These are phyloP conservation scores for Phalaenopsis hybrid DNA, from an alignment of 116 monocot genomes.

Conservation along the genomic window DNA sequence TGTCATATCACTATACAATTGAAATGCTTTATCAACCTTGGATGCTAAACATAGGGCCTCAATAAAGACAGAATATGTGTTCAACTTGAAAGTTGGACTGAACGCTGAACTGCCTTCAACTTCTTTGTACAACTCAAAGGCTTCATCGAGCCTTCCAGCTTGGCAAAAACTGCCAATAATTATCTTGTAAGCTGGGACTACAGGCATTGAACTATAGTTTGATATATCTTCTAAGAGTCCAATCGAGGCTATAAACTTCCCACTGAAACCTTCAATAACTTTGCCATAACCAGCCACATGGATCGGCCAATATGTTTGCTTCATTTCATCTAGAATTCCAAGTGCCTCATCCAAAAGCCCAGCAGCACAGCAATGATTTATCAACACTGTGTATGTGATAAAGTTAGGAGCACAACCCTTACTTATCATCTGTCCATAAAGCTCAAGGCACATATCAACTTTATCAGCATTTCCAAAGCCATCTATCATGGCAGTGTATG, in stretches of 20 bases:
- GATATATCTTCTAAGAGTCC: slow-evolving; percentile 69
- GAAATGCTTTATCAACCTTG: slow-evolving; percentile 64
- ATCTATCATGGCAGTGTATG: slow-evolving; percentile 95
- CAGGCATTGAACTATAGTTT: slow-evolving; percentile 36
- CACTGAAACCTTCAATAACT: slow-evolving; percentile 78
- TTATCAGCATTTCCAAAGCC: slow-evolving; percentile 75
- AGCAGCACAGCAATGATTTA: slow-evolving; percentile 79
- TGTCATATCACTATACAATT: slow-evolving; percentile 59
- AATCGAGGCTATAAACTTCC: slow-evolving; percentile 63
- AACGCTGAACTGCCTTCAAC: slow-evolving; percentile 22
- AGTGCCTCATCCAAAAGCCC: slow-evolving; percentile 79
- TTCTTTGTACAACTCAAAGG: slow-evolving; percentile 68
- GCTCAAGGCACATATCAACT: slow-evolving; percentile 53
- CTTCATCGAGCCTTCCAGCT: slow-evolving; percentile 65
- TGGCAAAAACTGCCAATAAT: slow-evolving; percentile 64
- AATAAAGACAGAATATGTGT: slow-evolving; percentile 56
- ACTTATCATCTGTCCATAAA: slow-evolving; percentile 57
- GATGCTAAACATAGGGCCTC: slow-evolving; percentile 67
- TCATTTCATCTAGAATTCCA: slow-evolving; percentile 78
- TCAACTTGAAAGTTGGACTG: slow-evolving; percentile 11
- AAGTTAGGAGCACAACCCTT: slow-evolving; percentile 89
- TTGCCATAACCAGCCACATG: slow-evolving; percentile 33
- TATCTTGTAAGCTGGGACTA: slow-evolving; percentile 66
- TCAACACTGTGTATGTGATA: slow-evolving; percentile 80
- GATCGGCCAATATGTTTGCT: slow-evolving; percentile 83